Evolutionary conservation across 2,329 filamentous ascomycete species (phyloP), one percentile per base, ranked within the genome.

Genomic region (Thelonectria discophora): DNA sequence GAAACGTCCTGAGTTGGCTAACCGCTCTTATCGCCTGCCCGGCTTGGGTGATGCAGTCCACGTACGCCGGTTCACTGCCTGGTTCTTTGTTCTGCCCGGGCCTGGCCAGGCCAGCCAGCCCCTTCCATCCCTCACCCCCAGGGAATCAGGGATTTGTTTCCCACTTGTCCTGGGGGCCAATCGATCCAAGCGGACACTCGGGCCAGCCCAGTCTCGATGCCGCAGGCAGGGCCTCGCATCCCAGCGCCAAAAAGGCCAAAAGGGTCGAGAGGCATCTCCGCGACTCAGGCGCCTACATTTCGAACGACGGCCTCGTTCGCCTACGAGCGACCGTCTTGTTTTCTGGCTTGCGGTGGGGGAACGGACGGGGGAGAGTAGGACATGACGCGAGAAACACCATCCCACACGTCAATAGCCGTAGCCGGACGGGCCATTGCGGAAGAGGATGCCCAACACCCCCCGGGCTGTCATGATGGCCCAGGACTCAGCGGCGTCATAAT

Each of bases 331-430:
- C 40, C 20, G 49, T 27, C 32, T 40, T 53, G 27, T 49, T 57
- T 46, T 48, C 40, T 60, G 20, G 51, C 27, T 21, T 21, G 18
- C 39, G 20, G 18, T 15, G 42, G 30, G 30, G 13, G 46, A 32
- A 54, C 51, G 46, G 60, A 64, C 49, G 52, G 34, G 7, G 34
- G 2, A 13, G 15, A 4, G 15, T 4, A 15, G 12, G 15, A 37
- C 64, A 70, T 72, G 69, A 71, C 69, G 69, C 65, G 63, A 70
- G 60, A 69, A 43, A 18, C 18, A 61, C 58, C 56, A 54, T 57
- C 62, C 49, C 63, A 68, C 66, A 69, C 69, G 64, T 70, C 69
- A 69, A 61, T 57, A 48, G 34, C 34, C 15, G 34, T 37, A 37
- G 58, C 55, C 40, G 63, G 51, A 45, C 58, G 54, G 54, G 50